These are phyloP conservation scores for Tulasnella sp. DNA, from an alignment of 768 basidiomycete species.

Conservation along the genomic window DNA sequence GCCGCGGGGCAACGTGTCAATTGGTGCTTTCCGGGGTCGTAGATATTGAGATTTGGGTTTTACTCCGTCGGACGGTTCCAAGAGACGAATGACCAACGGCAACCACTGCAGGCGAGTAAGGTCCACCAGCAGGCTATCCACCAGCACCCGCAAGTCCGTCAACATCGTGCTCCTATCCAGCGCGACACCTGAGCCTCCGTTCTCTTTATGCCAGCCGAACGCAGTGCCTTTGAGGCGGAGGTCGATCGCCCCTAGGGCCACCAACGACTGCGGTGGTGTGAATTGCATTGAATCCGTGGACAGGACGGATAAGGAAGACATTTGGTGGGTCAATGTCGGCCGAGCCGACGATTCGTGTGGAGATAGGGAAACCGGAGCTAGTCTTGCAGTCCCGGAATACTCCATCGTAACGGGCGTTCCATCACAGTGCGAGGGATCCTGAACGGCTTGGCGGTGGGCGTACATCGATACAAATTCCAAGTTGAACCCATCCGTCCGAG, in stretches of 20 bases:
- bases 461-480: neutral
- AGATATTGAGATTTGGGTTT: conserved; percentile 14
- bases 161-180: conserved; percentile 35
- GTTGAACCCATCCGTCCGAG: neutral
- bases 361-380: neutral
- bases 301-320: neutral
- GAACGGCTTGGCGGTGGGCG: neutral
- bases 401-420: neutral
- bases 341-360: neutral
- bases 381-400: neutral
- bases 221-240: conserved; percentile 34
- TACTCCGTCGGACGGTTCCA: conserved; percentile 21
- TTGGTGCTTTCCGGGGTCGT: conserved; percentile 16
- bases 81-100: conserved; percentile 40
- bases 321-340: neutral
- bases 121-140: conserved; percentile 52
- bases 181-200: conserved; percentile 30
- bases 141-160: conserved; percentile 36
- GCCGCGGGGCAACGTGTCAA: conserved; percentile 42
- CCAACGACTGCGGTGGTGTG: conserved; percentile 24
- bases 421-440: neutral
- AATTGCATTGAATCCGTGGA: neutral
- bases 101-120: conserved; percentile 53
- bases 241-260: conserved; percentile 50
- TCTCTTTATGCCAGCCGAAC: conserved; percentile 41